Base-by-base conservation (phyloP, 345 rosid genomes). In the Turritis glabra region DNA sequence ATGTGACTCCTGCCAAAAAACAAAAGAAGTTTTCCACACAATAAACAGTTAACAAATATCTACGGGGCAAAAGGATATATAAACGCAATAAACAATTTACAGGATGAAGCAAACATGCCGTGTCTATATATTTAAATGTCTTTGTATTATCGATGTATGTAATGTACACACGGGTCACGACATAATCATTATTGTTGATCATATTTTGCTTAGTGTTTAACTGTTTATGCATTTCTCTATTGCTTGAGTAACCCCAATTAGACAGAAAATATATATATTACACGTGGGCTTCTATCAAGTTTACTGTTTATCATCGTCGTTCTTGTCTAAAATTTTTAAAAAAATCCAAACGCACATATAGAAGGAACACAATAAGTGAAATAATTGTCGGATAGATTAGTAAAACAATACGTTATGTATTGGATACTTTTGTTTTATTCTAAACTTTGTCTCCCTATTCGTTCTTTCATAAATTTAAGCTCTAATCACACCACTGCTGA, bases 141-240 rank as follows among this genome's bases (percentile, higher is more conserved):
- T 55, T 40, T 57, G 22, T 13, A 41, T 74, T 15, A 29, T 52
- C 61, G 67, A 17, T 44, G 48, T 67, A 26, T 44, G n/a, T n/a
- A n/a, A n/a, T n/a, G n/a, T n/a, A n/a, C 26, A 67, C 30, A 29
- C 29, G n/a, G 48, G 47, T 50, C 74, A 68, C 63, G 69, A 68
- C 69, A 75, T 48, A 75, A 75, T 76, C 56, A 75, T 75, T 75
- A 60, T 52, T 68, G 67, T 67, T 58, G 44, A 58, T 67, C 61
- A 59, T 51, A 75, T 17, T 17, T 18, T 61, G 30, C 15, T 69
- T 53, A 43, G 50, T 76, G 15, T 32, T 10, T 25, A 33, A 43
- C 40, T 76, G 15, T 32, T 10, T 25, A 33, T 33, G 19, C 61
- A 18, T 43, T 44, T 69, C 21, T 68, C 51, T 38, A 29, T 67